A percentile compares a stretch with the other conserved stretches of the same genome.
Conservation (phyloP, 768 basidiomycete genomes). For the Pilatotrama ljubarskyi region DNA sequence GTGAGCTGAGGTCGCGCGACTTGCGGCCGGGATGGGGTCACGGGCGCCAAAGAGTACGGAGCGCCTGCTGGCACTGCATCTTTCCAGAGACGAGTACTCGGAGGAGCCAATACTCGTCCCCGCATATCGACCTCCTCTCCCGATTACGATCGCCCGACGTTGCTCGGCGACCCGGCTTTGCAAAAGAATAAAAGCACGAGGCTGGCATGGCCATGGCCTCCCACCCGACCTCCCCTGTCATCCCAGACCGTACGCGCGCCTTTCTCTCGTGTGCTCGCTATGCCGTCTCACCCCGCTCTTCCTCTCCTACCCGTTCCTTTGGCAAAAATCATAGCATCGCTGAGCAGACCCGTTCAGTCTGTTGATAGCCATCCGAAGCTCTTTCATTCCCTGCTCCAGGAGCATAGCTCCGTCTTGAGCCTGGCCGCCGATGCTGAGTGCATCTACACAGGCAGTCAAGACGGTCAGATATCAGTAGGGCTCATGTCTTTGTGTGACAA, state of each 20-base stretch:
- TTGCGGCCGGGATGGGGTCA: not conserved
- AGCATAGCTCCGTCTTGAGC: slow-evolving; percentile 68
- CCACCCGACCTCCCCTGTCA: slow-evolving; percentile 14
- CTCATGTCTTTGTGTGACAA: not conserved
- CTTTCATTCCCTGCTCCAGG: slow-evolving; percentile 70
- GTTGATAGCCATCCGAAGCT: slow-evolving; percentile 33
- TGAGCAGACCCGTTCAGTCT: slow-evolving; percentile 12
- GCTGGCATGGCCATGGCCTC: slow-evolving; percentile 4
- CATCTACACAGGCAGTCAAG: slow-evolving; percentile 85
- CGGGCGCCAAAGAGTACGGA: not conserved
- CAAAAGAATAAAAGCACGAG: not conserved
- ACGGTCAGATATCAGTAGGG: slow-evolving; percentile 70
- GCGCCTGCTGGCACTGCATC: too few species aligned
- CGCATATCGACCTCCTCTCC: not conserved
- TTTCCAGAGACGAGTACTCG: too few species aligned
- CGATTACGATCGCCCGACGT: not conserved
- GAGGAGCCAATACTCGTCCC: not conserved
- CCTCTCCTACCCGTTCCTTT: not conserved
- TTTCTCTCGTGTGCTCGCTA: not conserved
- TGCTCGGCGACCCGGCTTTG: not conserved
- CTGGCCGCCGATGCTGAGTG: slow-evolving; percentile 69
- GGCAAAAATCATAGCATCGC: slow-evolving; percentile 17
- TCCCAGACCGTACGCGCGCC: slow-evolving; percentile 20
- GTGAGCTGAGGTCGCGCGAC: not conserved
- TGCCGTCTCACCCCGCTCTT: slow-evolving; percentile 1